A percentile compares a stretch with the other conserved stretches of the same genome.
These are phyloP conservation scores for Colletotrichum navitas DNA, from an alignment of 2,329 filamentous ascomycete species.

Conservation along the genomic window DNA sequence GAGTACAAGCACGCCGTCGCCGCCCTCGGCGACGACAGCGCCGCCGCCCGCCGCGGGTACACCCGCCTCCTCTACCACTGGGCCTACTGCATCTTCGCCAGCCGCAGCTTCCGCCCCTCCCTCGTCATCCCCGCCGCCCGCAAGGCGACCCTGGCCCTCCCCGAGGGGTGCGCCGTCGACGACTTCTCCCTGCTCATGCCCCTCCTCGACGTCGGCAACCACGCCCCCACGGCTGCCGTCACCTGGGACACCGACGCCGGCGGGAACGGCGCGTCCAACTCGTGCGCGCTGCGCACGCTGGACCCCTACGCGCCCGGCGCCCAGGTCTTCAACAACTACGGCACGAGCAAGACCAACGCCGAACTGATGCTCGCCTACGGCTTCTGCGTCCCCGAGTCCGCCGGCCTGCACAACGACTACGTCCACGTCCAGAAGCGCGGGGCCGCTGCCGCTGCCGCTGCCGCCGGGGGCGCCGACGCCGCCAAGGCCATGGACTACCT, in stretches of 20 bases:
- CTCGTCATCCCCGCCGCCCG: conserved; percentile 61
- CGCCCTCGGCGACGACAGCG: conserved; percentile 41
- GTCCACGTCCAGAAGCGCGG: conserved; percentile 66
- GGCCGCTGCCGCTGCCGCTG: conserved; percentile 43
- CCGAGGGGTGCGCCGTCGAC: conserved; percentile 60
- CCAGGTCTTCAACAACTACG: conserved; percentile 79
- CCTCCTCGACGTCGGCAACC: conserved; percentile 79
- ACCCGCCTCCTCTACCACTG: conserved; percentile 69
- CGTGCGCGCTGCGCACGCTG: conserved; percentile 61
- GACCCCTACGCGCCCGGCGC: conserved; percentile 56
- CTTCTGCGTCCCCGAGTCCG: conserved; percentile 65
- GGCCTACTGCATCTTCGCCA: conserved; percentile 75
- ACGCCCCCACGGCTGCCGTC: conserved; percentile 71
- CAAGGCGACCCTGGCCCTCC: conserved; percentile 48
- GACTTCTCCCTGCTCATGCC: conserved; percentile 78
- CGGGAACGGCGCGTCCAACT: conserved; percentile 40
- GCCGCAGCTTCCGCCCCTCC: conserved; percentile 73
- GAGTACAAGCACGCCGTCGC: conserved; percentile 62
- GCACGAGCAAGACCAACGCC: conserved; percentile 76
- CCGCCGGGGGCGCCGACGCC: conserved; percentile 39
- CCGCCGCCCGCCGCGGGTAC: conserved; percentile 53
- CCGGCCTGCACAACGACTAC: conserved; percentile 70
- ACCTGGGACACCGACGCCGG: conserved; percentile 66
- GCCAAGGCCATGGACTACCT: conserved; percentile 57
- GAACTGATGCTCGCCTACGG: conserved; percentile 76